Evolutionary conservation across 805 yeast genomes (phyloP).

Genomic region (Candida arabinofermentans): DNA sequence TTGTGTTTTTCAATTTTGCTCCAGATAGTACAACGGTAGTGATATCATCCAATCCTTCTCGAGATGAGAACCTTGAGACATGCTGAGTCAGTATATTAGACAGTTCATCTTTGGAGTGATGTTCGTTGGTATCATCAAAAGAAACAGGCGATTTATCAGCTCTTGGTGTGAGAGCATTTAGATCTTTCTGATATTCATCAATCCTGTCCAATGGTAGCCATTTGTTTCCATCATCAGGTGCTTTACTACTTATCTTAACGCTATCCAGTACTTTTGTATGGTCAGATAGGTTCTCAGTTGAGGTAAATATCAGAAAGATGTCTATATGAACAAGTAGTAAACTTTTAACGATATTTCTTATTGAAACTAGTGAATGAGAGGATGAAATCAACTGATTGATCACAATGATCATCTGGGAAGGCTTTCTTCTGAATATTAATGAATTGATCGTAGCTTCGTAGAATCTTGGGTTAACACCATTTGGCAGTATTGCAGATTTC

Average conservation of each 20-base stretch:
- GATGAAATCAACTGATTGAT: conserved; percentile 25
- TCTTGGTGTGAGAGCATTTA: conserved; percentile 11
- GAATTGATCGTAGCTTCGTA: conserved; percentile 27
- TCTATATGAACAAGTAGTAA: conserved; percentile 28
- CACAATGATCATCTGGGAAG: conserved; percentile 24
- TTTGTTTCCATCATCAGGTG: conserved; percentile 7
- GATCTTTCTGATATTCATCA: conserved; percentile 14
- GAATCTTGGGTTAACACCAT: conserved; percentile 28
- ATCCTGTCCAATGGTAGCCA: conserved; percentile 8
- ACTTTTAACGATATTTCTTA: conserved; percentile 29
- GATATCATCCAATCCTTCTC: conserved; percentile 10
- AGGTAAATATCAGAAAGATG: conserved; percentile 20
- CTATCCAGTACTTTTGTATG: conserved; percentile 13
- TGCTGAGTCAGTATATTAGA: not conserved
- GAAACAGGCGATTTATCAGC: not conserved
- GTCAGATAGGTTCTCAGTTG: conserved; percentile 12
- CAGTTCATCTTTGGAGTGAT: not conserved
- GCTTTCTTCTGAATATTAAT: conserved; percentile 22
- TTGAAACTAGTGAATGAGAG: conserved; percentile 17
- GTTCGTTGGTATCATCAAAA: not conserved
- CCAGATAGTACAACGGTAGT: conserved; percentile 26
- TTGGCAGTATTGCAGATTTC: conserved; percentile 8
- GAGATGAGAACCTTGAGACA: not conserved
- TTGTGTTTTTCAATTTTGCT: conserved; percentile 15
- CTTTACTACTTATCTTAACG: conserved; percentile 8